Evolutionary conservation across 306 rosid species (phyloP), one percentile per base, ranked within the genome.

Genomic region (Citrullus amarus): DNA sequence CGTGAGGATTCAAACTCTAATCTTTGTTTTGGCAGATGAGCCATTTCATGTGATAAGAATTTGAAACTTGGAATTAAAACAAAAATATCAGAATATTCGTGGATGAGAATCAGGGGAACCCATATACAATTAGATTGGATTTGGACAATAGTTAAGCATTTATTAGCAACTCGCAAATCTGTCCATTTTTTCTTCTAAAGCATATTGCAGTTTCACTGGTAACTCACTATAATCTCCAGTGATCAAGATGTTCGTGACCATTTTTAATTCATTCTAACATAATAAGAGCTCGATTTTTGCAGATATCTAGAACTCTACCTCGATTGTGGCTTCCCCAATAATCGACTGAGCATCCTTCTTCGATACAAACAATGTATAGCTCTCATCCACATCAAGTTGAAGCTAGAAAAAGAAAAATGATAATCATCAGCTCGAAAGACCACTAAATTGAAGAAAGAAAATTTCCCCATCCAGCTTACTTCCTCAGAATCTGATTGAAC

Each of bases 341-440:
- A 80, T 77, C 51, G 92, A 87, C 51, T 83, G 69, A 30, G 85
- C 90, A 15, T 83, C 87, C 56, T 87, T 80, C 80, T 85, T 87
- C 36, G 88, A 78, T 79, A 92, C 87, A 58, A 78, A 22, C 88
- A 96, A 88, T 46, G 82, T 75, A 80, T 96, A 92, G 90, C 96
- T 95, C 85, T 96, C 99, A 76, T 96, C 99, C 55, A 87, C 93
- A 22, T 97, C 99, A 71, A 96, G 90, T 83, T 92, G 96, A 84
- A 96, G 96, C 99, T 96, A 88, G 20, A 16, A 78, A 77, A 20
- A 16, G 13, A 13, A 57, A 25, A 46, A 28, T 17, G 59, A 32
- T 0, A 46, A 60, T 8, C 3, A 84, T 30, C 55, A 34, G 32
- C 15, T 17, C 56, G 57, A 84, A 59, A 63, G 28, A n/a, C 7